Evolutionary conservation across 805 yeast species (phyloP).

Genomic region (Wickerhamomyces chambardii): DNA sequence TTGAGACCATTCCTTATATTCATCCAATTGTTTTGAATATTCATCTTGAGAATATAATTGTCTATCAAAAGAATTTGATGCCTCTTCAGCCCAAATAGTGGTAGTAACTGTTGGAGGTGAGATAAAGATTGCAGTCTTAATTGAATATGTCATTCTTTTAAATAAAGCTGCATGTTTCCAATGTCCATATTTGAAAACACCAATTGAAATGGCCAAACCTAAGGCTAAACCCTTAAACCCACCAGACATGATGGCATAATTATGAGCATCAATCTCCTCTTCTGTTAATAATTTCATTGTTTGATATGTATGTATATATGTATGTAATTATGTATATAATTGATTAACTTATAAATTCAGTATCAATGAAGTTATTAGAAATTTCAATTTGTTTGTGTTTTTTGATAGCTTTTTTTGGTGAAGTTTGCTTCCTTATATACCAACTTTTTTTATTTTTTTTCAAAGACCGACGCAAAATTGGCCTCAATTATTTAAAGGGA

Average conservation of each 20-base stretch:
- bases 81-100: slow-evolving; percentile 62
- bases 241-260: slow-evolving; percentile 47
- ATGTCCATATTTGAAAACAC: slow-evolving; percentile 42
- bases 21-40: slow-evolving; percentile 31
- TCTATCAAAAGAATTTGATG: slow-evolving; percentile 59
- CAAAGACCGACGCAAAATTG: too few species aligned
- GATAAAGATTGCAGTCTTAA: slow-evolving; percentile 56
- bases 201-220: slow-evolving; percentile 51
- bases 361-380: too few species aligned
- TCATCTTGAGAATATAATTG: slow-evolving; percentile 42
- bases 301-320: too few species aligned
- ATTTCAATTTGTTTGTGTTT: too few species aligned
- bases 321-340: too few species aligned
- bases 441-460: too few species aligned
- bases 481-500: too few species aligned
- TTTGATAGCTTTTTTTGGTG: too few species aligned
- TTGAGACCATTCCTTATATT: slow-evolving; percentile 40
- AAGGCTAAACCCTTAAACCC: slow-evolving; percentile 49
- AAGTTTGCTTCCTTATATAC: too few species aligned
- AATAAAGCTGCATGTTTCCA: slow-evolving; percentile 35
- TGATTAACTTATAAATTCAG: too few species aligned
- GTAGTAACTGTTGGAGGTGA: slow-evolving; percentile 58
- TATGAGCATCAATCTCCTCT: slow-evolving; percentile 63
- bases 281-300: slow-evolving; percentile 59
- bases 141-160: slow-evolving; percentile 37